A percentile compares a stretch with the other conserved stretches of the same genome.
Evolutionary conservation across 108 stramenopile genomes (phyloP).

Genomic region (Pseudonitzschia delicatissima): DNA sequence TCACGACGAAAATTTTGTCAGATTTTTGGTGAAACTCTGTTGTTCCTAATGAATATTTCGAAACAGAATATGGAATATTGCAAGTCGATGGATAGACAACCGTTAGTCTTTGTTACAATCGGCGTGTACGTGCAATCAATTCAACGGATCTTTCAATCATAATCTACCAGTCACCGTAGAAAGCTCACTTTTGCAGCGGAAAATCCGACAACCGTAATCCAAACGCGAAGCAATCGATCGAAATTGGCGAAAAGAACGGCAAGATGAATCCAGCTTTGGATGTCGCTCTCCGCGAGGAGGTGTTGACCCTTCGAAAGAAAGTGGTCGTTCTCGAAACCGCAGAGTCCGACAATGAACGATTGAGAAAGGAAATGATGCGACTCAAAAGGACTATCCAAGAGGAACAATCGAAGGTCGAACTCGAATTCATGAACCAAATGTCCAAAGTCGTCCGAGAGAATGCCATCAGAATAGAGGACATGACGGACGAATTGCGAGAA

Average conservation of each 20-base stretch:
- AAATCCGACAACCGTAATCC: neutral
- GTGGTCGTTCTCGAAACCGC: slow-evolving; percentile 30
- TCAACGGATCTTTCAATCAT: no score
- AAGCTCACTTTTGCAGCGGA: neutral
- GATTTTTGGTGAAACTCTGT: no score
- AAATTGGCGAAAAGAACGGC: no score
- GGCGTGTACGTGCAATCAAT: no score
- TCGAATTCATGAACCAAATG: slow-evolving; percentile 46
- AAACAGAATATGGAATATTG: no score
- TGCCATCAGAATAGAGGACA: slow-evolving; percentile 20
- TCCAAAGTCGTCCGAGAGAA: slow-evolving; percentile 28
- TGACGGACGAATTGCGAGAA: slow-evolving; percentile 19
- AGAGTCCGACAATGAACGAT: slow-evolving; percentile 28
- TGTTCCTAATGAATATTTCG: no score
- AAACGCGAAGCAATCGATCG: neutral
- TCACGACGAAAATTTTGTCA: no score
- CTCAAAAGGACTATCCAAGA: slow-evolving; percentile 17
- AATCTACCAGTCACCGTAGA: no score
- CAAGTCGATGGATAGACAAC: no score
- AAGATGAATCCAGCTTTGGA: neutral
- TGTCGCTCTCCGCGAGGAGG: slow-evolving; percentile 22
- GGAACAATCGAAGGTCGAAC: slow-evolving; percentile 28
- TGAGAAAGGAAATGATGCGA: slow-evolving; percentile 31
- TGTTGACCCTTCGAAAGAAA: slow-evolving; percentile 16
- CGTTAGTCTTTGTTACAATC: no score